Percentiles rank a stretch among this genome's conserved stretches.
Evolutionary conservation across 768 basidiomycete species (phyloP).

Genomic region (Amanita polypyramis): DNA sequence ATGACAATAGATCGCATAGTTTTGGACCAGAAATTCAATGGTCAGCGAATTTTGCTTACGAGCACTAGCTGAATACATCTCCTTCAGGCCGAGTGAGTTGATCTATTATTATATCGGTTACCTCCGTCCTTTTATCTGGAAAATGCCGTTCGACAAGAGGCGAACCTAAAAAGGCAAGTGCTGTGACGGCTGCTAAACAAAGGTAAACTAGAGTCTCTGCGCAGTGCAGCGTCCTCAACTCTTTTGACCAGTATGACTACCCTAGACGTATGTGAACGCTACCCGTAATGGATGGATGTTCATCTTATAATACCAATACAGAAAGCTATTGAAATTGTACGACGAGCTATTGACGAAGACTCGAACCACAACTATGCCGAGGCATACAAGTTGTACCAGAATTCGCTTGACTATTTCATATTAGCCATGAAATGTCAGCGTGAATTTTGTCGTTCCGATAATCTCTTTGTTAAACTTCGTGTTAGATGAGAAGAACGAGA

Average conservation of each 20-base stretch:
- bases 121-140: too few relatives aligned
- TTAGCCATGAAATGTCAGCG: slow-evolving; percentile 84
- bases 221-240: not conserved
- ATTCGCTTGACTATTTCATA: slow-evolving; percentile 97
- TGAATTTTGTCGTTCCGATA: not conserved
- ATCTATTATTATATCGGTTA: too few relatives aligned
- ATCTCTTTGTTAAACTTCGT: not conserved
- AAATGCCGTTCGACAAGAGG: not conserved
- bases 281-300: too few relatives aligned
- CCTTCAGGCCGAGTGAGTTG: too few relatives aligned
- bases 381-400: slow-evolving; percentile 91
- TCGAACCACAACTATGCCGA: slow-evolving; percentile 87
- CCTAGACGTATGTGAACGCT: slow-evolving; percentile 31
- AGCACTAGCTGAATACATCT: too few relatives aligned
- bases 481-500: slow-evolving; percentile 92
- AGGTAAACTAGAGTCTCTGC: slow-evolving; percentile 2
- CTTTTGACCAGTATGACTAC: slow-evolving; percentile 33
- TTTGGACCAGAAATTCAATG: too few relatives aligned
- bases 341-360: slow-evolving; percentile 90
- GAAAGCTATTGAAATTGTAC: slow-evolving; percentile 81
- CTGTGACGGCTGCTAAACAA: slow-evolving; percentile 3
- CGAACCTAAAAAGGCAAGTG: not conserved
- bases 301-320: slow-evolving; percentile 9
- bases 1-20: too few relatives aligned
- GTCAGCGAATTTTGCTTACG: too few relatives aligned